These are phyloP conservation scores for Tephrocybe rancida DNA, from an alignment of 768 basidiomycete species.

Conservation along the genomic window DNA sequence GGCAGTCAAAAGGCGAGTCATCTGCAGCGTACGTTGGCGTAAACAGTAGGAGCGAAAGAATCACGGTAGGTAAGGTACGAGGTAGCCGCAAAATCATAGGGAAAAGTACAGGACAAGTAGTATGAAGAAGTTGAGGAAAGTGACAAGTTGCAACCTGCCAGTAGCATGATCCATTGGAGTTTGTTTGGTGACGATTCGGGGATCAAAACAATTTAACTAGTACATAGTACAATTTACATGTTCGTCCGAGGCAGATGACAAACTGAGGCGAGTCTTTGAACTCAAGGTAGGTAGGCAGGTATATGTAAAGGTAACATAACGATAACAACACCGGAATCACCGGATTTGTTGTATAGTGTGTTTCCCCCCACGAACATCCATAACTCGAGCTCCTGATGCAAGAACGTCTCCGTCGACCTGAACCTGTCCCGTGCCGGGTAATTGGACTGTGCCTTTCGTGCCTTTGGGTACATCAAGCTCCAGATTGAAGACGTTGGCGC, in stretches of 20 bases:
- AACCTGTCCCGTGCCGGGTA: constrained; percentile 26
- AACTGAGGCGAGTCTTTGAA: too few species aligned
- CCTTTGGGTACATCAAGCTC: constrained; percentile 25
- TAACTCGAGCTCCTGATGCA: neutral
- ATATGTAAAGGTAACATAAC: too few species aligned
- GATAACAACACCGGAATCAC: neutral
- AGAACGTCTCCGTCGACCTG: constrained; percentile 18
- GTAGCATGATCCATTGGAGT: too few species aligned
- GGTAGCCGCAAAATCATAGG: constrained; percentile 24
- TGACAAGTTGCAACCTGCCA: too few species aligned
- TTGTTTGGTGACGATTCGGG: too few species aligned
- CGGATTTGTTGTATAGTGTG: constrained; percentile 8
- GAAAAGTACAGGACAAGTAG: neutral
- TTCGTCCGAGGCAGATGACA: too few species aligned
- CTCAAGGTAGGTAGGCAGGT: too few species aligned
- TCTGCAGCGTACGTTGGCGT: constrained; percentile 35
- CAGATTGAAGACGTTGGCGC: constrained; percentile 18
- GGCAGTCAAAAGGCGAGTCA: constrained; percentile 56
- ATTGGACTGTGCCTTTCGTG: constrained; percentile 26
- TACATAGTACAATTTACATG: too few species aligned
- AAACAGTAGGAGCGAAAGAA: constrained; percentile 17
- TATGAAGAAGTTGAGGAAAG: too few species aligned
- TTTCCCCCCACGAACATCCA: constrained; percentile 16
- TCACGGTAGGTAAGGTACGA: constrained; percentile 8
- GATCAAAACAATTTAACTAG: too few species aligned